These are phyloP conservation scores for Hibiscus mutabilis DNA, from an alignment of 345 rosid species.

Conservation along the genomic window DNA sequence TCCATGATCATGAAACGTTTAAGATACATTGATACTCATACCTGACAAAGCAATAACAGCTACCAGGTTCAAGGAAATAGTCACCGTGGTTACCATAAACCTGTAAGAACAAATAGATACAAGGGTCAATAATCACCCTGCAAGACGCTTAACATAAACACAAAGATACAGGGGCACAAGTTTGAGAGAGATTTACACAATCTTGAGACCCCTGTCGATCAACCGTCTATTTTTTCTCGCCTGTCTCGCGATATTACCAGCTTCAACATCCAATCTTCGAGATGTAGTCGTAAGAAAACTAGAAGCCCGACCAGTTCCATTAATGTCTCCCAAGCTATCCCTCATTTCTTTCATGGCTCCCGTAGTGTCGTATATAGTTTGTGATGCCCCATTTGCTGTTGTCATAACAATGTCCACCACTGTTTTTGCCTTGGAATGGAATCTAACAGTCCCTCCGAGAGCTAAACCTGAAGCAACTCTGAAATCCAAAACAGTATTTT, in stretches of 20 bases:
- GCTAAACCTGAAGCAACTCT: slow-evolving; percentile 53
- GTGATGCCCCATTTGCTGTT: slow-evolving; percentile 51
- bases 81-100: slow-evolving; percentile 35
- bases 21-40: too few species aligned
- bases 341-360: slow-evolving; percentile 53
- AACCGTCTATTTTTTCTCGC: slow-evolving; percentile 46
- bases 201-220: slow-evolving; percentile 43
- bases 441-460: slow-evolving; percentile 50
- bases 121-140: not conserved
- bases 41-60: slow-evolving; percentile 44
- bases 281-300: slow-evolving; percentile 43
- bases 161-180: not conserved
- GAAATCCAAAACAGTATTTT: slow-evolving; percentile 4
- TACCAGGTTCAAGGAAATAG: slow-evolving; percentile 40
- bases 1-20: too few species aligned
- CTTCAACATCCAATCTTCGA: slow-evolving; percentile 31
- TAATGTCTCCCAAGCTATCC: slow-evolving; percentile 25
- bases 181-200: slow-evolving; percentile 31
- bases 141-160: not conserved
- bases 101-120: slow-evolving; percentile 26
- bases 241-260: slow-evolving; percentile 33
- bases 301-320: slow-evolving; percentile 19
- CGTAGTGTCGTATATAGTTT: slow-evolving; percentile 43
- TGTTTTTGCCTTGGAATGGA: slow-evolving; percentile 37
- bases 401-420: slow-evolving; percentile 44